Evolutionary conservation across 2,329 filamentous ascomycete species (phyloP), one percentile per base, ranked within the genome.

Genomic region (Biscogniauxia sp.): DNA sequence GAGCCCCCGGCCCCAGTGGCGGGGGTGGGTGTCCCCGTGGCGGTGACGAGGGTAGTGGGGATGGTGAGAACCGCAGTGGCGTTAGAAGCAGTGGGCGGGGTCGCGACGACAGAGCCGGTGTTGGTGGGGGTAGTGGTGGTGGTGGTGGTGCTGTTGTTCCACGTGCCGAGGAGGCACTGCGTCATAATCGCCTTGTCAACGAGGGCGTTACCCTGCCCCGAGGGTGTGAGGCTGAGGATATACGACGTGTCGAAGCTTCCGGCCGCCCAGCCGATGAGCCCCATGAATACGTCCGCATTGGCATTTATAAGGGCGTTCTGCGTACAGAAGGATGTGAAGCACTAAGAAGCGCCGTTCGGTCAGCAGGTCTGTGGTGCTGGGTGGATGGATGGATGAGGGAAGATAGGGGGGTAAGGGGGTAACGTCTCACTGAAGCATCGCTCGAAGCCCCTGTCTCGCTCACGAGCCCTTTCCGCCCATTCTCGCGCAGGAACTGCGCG

Each of bases 371-470:
- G 23, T 23, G 23, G 23, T 23, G 23, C 2, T 23, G 23, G 23
- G 5, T 23, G 23, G 23, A 23, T 23, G 23, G 23, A 23, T 23
- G 9, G 28, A 32, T 32, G 7, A 13, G 28, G 11, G 11, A 32
- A 32, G 28, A 8, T 20, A 0, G 23, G n/a, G 19, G 15, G 8
- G n/a, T 20, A 23, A 0, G 3, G 28, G 45, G 53, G 6, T 2
- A 11, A 49, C 9, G 13, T 67, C 76, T 66, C 69, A 79, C 77
- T 51, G 78, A 74, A 3, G 70, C 61, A 56, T 77, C 75, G 64
- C 73, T 74, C 1, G 77, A 80, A 0, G 79, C 82, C 5, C 84
- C 83, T 2, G 80, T 82, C 72, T 86, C 84, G 17, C 78, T 82
- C 19, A 85, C 69, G 9, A 86, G 69, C 3, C 78, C 84, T 65